Evolutionary conservation across 2,329 filamentous ascomycete species (phyloP).

Genomic region (Fusarium mundagurra): DNA sequence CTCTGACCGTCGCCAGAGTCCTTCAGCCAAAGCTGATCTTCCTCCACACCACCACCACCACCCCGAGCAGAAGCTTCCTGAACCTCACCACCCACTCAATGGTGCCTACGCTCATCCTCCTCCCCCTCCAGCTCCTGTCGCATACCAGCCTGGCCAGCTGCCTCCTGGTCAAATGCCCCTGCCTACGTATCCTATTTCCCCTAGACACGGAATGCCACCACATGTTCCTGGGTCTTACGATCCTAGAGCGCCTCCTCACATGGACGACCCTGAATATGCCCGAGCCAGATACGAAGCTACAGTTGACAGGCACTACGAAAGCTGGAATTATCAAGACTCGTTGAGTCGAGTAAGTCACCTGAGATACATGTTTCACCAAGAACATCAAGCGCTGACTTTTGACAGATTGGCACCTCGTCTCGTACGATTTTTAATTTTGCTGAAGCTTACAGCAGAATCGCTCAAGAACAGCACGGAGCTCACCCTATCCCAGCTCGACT

Average conservation of each 20-base stretch:
- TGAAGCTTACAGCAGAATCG: conserved; percentile 64
- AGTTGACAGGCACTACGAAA: conserved; percentile 60
- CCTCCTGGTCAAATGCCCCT: conserved; percentile 60
- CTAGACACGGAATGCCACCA: conserved; percentile 56
- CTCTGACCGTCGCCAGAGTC: conserved; percentile 55
- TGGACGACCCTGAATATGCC: conserved; percentile 58
- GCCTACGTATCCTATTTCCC: conserved; percentile 61
- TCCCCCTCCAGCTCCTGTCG: conserved; percentile 50
- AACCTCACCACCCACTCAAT: conserved; percentile 50
- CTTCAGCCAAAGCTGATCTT: conserved; percentile 54
- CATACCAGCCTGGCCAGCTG: conserved; percentile 54
- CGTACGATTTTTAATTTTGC: conserved; percentile 67
- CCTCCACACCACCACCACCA: conserved; percentile 45
- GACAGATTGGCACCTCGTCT: conserved; percentile 61
- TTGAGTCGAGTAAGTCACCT: conserved; percentile 57
- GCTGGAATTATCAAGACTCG: conserved; percentile 63
- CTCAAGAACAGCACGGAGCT: conserved; percentile 64
- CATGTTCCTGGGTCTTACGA: conserved; percentile 57
- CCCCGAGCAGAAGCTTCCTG: conserved; percentile 51
- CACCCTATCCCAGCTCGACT: conserved; percentile 64
- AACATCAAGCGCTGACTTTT: conserved; percentile 20
- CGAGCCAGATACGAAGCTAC: conserved; percentile 57
- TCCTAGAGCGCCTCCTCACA: conserved; percentile 53
- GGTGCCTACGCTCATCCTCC: conserved; percentile 50
- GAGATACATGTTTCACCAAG: background rate